phyloP scores from a whole-genome alignment of 805 yeast species.

The Metschnikowia anglica region DNA sequence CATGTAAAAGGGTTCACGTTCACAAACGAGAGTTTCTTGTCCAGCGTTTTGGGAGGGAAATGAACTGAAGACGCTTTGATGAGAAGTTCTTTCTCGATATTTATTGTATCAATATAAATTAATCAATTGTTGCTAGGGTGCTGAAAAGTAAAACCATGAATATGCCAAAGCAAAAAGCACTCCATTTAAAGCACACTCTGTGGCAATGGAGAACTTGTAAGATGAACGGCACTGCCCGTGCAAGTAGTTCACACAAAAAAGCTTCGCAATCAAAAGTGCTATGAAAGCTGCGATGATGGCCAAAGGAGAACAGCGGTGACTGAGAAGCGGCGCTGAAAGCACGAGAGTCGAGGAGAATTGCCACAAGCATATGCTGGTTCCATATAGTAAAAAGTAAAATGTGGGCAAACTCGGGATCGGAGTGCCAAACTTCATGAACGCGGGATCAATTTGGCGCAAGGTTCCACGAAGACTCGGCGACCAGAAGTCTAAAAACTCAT shows the following conservation, averaged over 20 bases:
- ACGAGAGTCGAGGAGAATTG: conserved; percentile 14
- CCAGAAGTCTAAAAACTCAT: conserved; percentile 19
- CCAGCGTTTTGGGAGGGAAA: conserved; percentile 8
- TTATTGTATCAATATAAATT: not conserved
- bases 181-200: conserved; percentile 5
- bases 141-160: not conserved
- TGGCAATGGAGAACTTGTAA: conserved; percentile 13
- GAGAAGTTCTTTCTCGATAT: not conserved
- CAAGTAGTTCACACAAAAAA: conserved; percentile 19
- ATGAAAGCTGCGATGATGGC: not conserved
- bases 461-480: conserved; percentile 3
- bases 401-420: conserved; percentile 12
- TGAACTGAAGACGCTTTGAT: not conserved
- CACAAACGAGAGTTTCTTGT: conserved; percentile 39
- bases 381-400: conserved; percentile 11
- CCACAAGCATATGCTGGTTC: conserved; percentile 13
- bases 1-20: conserved; percentile 44
- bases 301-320: not conserved
- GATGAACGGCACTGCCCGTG: conserved; percentile 14
- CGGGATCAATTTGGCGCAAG: conserved; percentile 16
- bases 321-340: conserved; percentile 12
- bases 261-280: conserved; percentile 6
- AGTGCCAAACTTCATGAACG: conserved; percentile 17
- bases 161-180: conserved; percentile 16
- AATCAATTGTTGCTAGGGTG: not conserved